Base-by-base conservation (phyloP, 2,329 filamentous ascomycete species). In the Madurella mycetomatis region DNA sequence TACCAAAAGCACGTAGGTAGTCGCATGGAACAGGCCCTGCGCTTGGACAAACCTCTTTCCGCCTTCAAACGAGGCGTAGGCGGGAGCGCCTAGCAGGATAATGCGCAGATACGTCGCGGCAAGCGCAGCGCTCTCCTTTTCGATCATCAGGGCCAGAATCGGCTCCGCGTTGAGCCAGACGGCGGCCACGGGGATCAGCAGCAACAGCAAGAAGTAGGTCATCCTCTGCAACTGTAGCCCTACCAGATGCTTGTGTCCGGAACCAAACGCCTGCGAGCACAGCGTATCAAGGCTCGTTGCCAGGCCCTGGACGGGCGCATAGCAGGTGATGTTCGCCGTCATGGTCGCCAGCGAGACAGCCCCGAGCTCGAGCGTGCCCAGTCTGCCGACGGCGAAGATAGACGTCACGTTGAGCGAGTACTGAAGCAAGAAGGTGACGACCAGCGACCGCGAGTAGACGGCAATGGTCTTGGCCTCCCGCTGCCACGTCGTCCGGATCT, bases 211-310 rank as follows among this genome's bases (percentile, higher is more conserved):
- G 66, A 95, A 92, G 65, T 80, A 88, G 1, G 86, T 75, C 88
- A 92, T 92, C 47, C 88, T 78, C 70, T 94, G 88, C 59, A 91
- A 76, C 65, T 94, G 88, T 53, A 94, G 70, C 1, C 89, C 92
- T 11, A 97, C 92, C 5, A 97, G 81, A 62, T 92, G 88, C 67
- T 88, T 95, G 68, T 87, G 88, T 0, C 92, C 92, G 0, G 89
- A 95, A 2, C 94, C 92, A 67, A 95, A 97, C 0, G 94, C 92
- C 70, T 97, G 92, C 0, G 92, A 84, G 69, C 92, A 96, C 2
- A 97, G 83, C 0, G 92, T 97, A 71, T 97, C 92, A 39, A 97
- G 77, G 60, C 87, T 90, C 4, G 92, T 97, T 1, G 91, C 87
- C 13, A 97, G 78, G n/a, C 91, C 88, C 66, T 91, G 87, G 66